phyloP scores from a whole-genome alignment of 306 rosid genomes.

The Citrullus colocynthis region DNA sequence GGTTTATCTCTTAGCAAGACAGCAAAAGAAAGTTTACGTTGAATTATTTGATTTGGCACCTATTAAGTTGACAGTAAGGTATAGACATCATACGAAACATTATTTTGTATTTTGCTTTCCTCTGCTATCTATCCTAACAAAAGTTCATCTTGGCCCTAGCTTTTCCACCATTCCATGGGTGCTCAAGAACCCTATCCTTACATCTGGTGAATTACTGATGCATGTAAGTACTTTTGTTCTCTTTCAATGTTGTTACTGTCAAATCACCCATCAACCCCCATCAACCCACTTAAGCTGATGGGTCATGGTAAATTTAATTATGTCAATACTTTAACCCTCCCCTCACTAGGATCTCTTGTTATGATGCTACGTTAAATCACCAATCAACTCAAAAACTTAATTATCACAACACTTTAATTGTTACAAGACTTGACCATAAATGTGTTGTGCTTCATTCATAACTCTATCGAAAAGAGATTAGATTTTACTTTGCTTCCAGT shows the following conservation, averaged over 20 bases:
- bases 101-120: constrained; percentile 6
- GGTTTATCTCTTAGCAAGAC: constrained; percentile 75
- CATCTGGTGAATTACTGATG: constrained; percentile 62
- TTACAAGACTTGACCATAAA: background rate
- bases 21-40: constrained; percentile 73
- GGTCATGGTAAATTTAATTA: too few species aligned
- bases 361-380: too few species aligned
- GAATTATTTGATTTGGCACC: constrained; percentile 81
- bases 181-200: constrained; percentile 55
- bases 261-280: too few species aligned
- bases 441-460: background rate
- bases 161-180: constrained; percentile 95
- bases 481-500: background rate
- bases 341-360: too few species aligned
- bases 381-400: too few species aligned
- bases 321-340: too few species aligned
- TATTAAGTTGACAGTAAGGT: constrained; percentile 77
- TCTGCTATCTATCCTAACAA: constrained; percentile 11
- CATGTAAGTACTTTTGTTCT: constrained; percentile 42
- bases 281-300: too few species aligned
- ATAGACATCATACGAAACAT: background rate
- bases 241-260: background rate
- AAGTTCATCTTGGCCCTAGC: constrained; percentile 34
- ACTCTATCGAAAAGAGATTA: background rate
- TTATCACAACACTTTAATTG: too few species aligned